Conservation (phyloP, 768 basidiomycete genomes). For the Myochromella boudieri region DNA sequence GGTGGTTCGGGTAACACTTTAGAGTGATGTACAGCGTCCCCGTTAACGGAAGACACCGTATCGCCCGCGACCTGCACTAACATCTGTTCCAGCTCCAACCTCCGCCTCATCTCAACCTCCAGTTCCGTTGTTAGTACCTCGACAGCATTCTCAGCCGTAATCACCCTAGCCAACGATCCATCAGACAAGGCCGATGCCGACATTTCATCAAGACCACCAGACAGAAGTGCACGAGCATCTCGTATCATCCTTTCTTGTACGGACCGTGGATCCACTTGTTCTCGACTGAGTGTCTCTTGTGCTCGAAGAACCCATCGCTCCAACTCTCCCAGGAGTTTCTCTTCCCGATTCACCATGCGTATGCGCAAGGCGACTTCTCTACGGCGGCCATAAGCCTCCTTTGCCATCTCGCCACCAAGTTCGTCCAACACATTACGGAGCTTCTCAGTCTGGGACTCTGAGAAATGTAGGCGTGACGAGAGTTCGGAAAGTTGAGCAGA, state of each 20-base stretch:
- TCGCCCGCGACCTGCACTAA: too few species aligned
- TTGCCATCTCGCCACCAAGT: slow-evolving; percentile 65
- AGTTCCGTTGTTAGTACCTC: slow-evolving; percentile 57
- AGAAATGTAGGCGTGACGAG: slow-evolving; percentile 41
- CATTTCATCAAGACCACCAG: slow-evolving; percentile 23
- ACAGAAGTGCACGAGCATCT: slow-evolving; percentile 23
- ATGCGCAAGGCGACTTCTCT: slow-evolving; percentile 70
- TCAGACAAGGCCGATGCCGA: slow-evolving; percentile 26
- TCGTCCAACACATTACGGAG: slow-evolving; percentile 68
- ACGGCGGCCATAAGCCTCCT: slow-evolving; percentile 71
- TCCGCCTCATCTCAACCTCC: slow-evolving; percentile 49
- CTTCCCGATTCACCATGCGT: slow-evolving; percentile 63
- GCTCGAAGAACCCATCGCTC: slow-evolving; percentile 55
- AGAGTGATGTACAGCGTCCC: neutral
- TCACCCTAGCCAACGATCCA: slow-evolving; percentile 53
- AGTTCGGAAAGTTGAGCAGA: slow-evolving; percentile 46
- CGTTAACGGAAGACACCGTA: too few species aligned
- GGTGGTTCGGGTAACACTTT: neutral
- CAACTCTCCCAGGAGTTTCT: slow-evolving; percentile 52
- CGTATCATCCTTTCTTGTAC: slow-evolving; percentile 18
- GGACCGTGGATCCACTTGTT: slow-evolving; percentile 17
- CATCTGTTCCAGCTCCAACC: slow-evolving; percentile 42
- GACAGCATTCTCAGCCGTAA: slow-evolving; percentile 49
- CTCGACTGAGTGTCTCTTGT: slow-evolving; percentile 37
- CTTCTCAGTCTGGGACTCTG: slow-evolving; percentile 42